phyloP scores from a whole-genome alignment of 768 basidiomycete species.

The Trametes punicea region DNA sequence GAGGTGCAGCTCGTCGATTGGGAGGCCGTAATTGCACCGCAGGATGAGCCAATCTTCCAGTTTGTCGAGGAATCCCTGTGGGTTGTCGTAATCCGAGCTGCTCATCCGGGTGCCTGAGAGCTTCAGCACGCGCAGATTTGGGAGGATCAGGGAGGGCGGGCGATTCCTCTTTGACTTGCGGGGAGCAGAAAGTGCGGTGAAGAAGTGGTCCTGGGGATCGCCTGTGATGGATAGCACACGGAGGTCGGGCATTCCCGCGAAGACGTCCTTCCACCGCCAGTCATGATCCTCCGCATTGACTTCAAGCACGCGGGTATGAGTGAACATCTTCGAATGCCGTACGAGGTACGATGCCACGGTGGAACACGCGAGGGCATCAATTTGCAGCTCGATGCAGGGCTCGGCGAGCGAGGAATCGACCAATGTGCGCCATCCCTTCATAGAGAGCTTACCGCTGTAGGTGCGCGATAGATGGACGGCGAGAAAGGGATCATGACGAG shows the following conservation, averaged over 20 bases:
- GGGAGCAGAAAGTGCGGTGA: not conserved
- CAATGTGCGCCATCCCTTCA: not conserved
- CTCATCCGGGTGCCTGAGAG: not conserved
- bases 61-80: constrained; percentile 5
- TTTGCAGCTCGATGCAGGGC: not conserved
- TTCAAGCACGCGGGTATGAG: not conserved
- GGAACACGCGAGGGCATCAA: not conserved
- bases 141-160: not conserved
- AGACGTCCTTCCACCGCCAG: constrained; percentile 11
- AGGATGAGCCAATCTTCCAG: constrained; percentile 4
- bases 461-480: not conserved
- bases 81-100: constrained; percentile 1
- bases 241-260: constrained; percentile 9
- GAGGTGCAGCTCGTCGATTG: constrained; percentile 2
- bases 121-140: not conserved
- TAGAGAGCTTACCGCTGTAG: not conserved
- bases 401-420: not conserved
- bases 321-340: not conserved
- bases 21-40: constrained; percentile 7
- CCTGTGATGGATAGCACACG: not conserved
- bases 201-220: constrained; percentile 3
- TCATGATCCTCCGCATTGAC: not conserved
- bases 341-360: not conserved
- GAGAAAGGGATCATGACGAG: not conserved
- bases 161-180: not conserved